These are phyloP conservation scores for Aristolochia fimbriata DNA, from an alignment of 164 flowering plant species.

Conservation along the genomic window DNA sequence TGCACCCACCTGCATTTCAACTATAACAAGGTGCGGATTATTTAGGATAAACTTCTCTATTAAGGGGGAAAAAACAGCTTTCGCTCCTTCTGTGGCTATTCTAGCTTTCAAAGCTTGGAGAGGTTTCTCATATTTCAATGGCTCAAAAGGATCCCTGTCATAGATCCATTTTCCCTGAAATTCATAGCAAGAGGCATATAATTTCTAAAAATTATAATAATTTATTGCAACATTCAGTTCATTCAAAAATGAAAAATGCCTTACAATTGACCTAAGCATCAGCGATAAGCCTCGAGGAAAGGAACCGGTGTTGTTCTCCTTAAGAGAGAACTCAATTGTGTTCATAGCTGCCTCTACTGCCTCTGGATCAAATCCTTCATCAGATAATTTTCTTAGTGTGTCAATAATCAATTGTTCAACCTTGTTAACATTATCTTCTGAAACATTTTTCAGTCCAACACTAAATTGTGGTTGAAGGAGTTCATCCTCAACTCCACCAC, in stretches of 20 bases:
- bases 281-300: slow-evolving; percentile 95
- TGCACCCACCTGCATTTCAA: slow-evolving; percentile 84
- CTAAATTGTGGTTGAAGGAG: slow-evolving; percentile 96
- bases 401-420: slow-evolving; percentile 74
- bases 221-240: too few species aligned
- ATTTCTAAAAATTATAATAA: too few species aligned
- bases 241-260: slow-evolving; percentile 4
- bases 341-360: slow-evolving; percentile 98
- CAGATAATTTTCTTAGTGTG: slow-evolving; percentile 58
- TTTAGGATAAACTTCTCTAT: slow-evolving; percentile 78
- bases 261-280: slow-evolving; percentile 94
- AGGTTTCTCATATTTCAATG: slow-evolving; percentile 89
- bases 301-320: slow-evolving; percentile 97
- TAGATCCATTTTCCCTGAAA: slow-evolving; percentile 93
- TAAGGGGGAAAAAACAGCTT: slow-evolving; percentile 88
- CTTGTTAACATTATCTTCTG: slow-evolving; percentile 66
- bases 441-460: slow-evolving; percentile 85
- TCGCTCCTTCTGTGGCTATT: slow-evolving; percentile 78
- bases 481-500: slow-evolving; percentile 92
- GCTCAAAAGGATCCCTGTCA: slow-evolving; percentile 95
- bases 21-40: slow-evolving; percentile 78
- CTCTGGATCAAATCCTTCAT: slow-evolving; percentile 82
- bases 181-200: slow-evolving; percentile 6
- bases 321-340: slow-evolving; percentile 91
- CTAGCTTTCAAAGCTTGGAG: slow-evolving; percentile 61